Conservation (phyloP, 2,329 filamentous ascomycete species). For the Neospermospora avenae region DNA sequence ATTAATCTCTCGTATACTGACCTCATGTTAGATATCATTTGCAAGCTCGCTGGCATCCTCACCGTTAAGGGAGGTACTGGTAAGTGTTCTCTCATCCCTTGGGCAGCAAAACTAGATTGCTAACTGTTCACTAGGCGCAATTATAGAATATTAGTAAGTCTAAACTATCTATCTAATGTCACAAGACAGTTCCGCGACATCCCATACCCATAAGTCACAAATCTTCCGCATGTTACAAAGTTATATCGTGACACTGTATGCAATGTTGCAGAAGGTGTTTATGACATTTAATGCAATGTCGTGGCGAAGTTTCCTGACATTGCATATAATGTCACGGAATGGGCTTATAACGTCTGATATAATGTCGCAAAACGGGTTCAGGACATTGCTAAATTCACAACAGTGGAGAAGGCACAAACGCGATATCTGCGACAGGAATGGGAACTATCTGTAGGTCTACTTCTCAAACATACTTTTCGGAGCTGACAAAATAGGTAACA, state of each 20-base stretch:
- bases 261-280: not conserved
- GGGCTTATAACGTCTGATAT: not conserved
- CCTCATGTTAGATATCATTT: slow-evolving; percentile 73
- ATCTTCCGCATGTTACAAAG: not conserved
- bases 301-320: too few species aligned
- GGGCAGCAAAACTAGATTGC: too few species aligned
- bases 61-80: slow-evolving; percentile 98
- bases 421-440: slow-evolving; percentile 53
- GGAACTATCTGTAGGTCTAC: slow-evolving; percentile 66
- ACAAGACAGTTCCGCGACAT: too few species aligned
- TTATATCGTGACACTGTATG: not conserved
- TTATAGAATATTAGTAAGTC: slow-evolving; percentile 62
- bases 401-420: not conserved
- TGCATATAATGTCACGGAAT: not conserved
- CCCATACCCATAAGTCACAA: not conserved
- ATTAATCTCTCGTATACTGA: not conserved
- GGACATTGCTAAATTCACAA: not conserved
- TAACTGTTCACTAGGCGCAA: slow-evolving; percentile 44
- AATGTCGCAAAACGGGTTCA: not conserved
- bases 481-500: slow-evolving; percentile 7
- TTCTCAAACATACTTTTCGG: slow-evolving; percentile 40
- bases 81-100: too few species aligned
- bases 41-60: slow-evolving; percentile 94
- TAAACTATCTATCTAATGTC: too few species aligned
- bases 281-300: not conserved